These are phyloP conservation scores for Diospyros kaki DNA, from an alignment of 148 eudicot genomes.

Conservation along the genomic window DNA sequence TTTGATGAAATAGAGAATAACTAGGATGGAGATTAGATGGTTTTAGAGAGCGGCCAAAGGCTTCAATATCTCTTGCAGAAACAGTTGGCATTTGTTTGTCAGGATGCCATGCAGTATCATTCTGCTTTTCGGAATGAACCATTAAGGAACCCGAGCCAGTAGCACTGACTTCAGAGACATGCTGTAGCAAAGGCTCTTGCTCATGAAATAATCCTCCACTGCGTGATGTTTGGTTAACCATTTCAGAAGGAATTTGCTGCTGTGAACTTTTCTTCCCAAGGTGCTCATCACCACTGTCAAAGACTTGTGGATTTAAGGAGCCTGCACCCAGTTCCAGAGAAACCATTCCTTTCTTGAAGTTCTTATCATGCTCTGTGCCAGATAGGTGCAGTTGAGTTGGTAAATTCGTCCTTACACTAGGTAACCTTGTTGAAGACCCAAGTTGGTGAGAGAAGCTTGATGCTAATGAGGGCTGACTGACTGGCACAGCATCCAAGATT, in stretches of 20 bases:
- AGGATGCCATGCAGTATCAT: constrained; percentile 9
- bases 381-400: constrained; percentile 20
- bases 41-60: constrained; percentile 38
- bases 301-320: constrained; percentile 22
- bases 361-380: constrained; percentile 21
- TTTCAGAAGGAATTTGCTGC: constrained; percentile 6
- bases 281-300: constrained; percentile 10
- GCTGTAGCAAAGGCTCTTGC: constrained; percentile 11
- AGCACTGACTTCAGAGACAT: constrained; percentile 13
- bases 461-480: constrained; percentile 14
- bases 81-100: constrained; percentile 10
- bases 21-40: constrained; percentile 21
- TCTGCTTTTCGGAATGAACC: constrained; percentile 5
- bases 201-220: constrained; percentile 10
- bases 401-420: constrained; percentile 17
- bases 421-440: constrained; percentile 16
- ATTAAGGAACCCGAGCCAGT: constrained; percentile 14
- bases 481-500: constrained; percentile 17
- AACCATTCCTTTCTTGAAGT: constrained; percentile 1
- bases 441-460: constrained; percentile 19
- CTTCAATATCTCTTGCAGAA: constrained; percentile 29
- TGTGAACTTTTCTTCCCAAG: constrained; percentile 6
- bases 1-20: constrained; percentile 20
- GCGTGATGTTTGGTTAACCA: constrained; percentile 8
- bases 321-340: constrained; percentile 14